phyloP scores from a whole-genome alignment of 352 stramenopile species.

The Pythium aristosporum region DNA sequence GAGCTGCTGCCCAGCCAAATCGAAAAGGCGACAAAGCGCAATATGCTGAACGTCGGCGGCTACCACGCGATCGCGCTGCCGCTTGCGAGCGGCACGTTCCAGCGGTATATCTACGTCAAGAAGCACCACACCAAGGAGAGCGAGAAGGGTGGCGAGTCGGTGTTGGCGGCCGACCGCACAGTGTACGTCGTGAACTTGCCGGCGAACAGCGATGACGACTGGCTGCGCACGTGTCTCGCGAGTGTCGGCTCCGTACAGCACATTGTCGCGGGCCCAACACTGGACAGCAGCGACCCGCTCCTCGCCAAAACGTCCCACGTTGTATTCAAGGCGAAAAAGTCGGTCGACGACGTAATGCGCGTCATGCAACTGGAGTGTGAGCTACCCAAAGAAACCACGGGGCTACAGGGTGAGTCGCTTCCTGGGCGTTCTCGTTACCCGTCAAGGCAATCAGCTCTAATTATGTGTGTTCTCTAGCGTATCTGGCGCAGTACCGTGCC shows the following conservation, averaged over 20 bases:
- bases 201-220: conserved; percentile 39
- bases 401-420: conserved; percentile 33
- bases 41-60: conserved; percentile 40
- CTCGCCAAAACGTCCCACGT: conserved; percentile 53
- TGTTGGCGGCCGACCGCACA: conserved; percentile 59
- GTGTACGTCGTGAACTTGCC: conserved; percentile 80
- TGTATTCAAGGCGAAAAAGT: conserved; percentile 69
- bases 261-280: conserved; percentile 33
- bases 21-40: conserved; percentile 7
- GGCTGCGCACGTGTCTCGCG: conserved; percentile 53
- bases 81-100: conserved; percentile 55
- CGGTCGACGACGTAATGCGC: conserved; percentile 56
- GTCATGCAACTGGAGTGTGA: conserved; percentile 39
- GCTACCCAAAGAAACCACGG: conserved; percentile 22
- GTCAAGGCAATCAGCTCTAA: background rate
- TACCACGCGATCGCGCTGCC: conserved; percentile 79
- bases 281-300: conserved; percentile 26
- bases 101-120: conserved; percentile 77
- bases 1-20: conserved; percentile 22
- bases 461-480: conserved; percentile 23
- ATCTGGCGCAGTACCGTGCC: conserved; percentile 60
- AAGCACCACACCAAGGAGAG: conserved; percentile 56
- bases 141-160: conserved; percentile 36
- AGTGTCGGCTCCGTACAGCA: conserved; percentile 61
- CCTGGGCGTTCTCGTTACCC: background rate